Conservation (phyloP, 2,329 filamentous ascomycete genomes). For the Ophiostoma novo-ulmi region DNA sequence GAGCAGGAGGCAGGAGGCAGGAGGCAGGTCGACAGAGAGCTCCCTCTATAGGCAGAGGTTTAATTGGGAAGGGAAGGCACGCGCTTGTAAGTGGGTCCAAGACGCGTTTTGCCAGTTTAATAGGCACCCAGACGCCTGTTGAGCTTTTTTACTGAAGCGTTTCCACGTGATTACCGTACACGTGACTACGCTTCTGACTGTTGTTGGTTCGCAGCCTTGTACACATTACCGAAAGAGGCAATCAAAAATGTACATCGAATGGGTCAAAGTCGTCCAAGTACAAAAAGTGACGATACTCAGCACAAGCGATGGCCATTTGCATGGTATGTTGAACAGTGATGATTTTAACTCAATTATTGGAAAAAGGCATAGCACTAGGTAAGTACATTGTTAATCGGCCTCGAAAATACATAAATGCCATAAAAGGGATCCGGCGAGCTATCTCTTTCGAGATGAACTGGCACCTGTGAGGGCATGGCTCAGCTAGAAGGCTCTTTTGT, state of each 20-base stretch:
- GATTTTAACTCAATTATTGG: no score
- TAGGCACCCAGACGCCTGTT: neutral
- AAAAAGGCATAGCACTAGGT: no score
- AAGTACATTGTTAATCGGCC: no score
- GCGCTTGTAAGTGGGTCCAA: neutral
- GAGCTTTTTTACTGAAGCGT: neutral
- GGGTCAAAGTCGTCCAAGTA: neutral
- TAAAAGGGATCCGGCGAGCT: neutral
- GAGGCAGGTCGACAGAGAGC: neutral
- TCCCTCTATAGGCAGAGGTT: neutral
- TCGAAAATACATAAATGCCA: neutral
- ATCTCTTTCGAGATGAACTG: neutral
- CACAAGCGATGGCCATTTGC: neutral
- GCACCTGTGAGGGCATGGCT: neutral
- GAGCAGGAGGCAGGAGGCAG: neutral
- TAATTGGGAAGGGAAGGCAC: neutral
- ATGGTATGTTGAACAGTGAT: neutral
- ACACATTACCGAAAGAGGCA: neutral
- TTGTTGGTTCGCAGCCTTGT: neutral
- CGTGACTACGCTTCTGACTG: neutral
- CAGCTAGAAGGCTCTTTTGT: no score
- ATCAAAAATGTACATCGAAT: neutral
- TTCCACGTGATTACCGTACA: neutral
- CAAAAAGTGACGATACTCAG: neutral
- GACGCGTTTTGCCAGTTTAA: constrained; percentile 12